Conservation (phyloP, 2,329 filamentous ascomycete species). For the Trichoderma guizhouense region DNA sequence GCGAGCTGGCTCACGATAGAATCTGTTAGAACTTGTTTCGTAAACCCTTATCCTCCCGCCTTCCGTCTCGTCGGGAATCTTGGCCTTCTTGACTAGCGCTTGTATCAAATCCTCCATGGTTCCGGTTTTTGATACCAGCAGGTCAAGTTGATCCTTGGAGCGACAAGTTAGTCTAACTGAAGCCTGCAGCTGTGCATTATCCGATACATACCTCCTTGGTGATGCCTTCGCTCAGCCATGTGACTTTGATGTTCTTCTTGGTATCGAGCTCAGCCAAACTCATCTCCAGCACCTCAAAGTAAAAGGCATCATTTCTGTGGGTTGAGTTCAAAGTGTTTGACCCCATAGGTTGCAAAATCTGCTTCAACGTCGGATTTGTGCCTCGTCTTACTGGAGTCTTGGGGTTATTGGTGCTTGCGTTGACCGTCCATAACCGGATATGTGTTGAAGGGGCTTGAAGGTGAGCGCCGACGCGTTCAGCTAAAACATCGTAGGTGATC, state of each 20-base stretch:
- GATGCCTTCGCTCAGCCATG: slow-evolving; percentile 83
- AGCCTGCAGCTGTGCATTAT: not conserved
- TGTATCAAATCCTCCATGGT: slow-evolving; percentile 74
- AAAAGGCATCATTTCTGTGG: slow-evolving; percentile 74
- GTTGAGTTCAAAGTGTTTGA: slow-evolving; percentile 63
- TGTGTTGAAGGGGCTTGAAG: slow-evolving; percentile 79
- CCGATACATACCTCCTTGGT: slow-evolving; percentile 69
- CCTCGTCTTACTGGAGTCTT: slow-evolving; percentile 74
- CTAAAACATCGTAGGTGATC: slow-evolving; percentile 83
- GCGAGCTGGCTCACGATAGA: slow-evolving; percentile 71
- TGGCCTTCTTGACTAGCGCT: slow-evolving; percentile 74
- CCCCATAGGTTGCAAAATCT: slow-evolving; percentile 74
- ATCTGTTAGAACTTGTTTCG: slow-evolving; percentile 77
- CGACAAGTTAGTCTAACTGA: not conserved
- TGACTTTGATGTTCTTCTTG: slow-evolving; percentile 82
- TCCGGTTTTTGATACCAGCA: slow-evolving; percentile 85
- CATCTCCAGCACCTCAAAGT: slow-evolving; percentile 92
- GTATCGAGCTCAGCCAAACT: slow-evolving; percentile 90
- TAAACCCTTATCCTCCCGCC: slow-evolving; percentile 73
- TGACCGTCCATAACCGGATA: slow-evolving; percentile 86
- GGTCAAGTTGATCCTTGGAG: slow-evolving; percentile 66
- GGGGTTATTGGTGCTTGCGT: slow-evolving; percentile 70
- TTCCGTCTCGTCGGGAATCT: slow-evolving; percentile 69
- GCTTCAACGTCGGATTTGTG: slow-evolving; percentile 66
- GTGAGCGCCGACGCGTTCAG: slow-evolving; percentile 76